Conservation (phyloP, 345 rosid species). For the Eutrema yunnanense region DNA sequence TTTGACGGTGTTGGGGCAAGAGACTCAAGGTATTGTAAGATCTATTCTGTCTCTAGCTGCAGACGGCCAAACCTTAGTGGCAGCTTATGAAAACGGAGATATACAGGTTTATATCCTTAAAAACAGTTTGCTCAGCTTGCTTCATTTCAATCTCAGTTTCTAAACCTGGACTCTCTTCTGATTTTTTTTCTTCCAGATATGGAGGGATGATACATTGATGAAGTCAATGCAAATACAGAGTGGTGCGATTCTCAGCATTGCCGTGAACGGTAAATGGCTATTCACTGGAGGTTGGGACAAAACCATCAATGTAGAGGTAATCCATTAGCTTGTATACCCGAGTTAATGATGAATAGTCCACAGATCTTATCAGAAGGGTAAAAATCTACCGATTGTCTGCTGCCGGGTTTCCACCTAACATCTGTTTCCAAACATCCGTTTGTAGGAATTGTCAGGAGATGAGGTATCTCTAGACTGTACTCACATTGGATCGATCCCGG, state of each 20-base stretch:
- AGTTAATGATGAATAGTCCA: not conserved
- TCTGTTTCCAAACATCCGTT: not conserved
- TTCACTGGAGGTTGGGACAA: conserved; percentile 92
- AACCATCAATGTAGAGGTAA: conserved; percentile 61
- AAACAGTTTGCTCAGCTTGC: not conserved
- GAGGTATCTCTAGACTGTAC: conserved; percentile 48
- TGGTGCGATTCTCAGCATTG: conserved; percentile 58
- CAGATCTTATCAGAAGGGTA: not conserved
- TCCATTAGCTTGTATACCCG: not conserved
- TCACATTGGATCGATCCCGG: conserved; percentile 59
- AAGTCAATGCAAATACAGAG: conserved; percentile 48
- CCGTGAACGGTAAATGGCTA: conserved; percentile 56
- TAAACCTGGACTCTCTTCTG: not conserved
- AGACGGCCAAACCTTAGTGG: conserved; percentile 43
- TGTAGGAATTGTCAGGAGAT: conserved; percentile 72
- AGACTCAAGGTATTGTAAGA: conserved; percentile 39
- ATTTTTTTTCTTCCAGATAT: conserved; percentile 39
- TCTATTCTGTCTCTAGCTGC: conserved; percentile 60
- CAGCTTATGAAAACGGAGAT: conserved; percentile 73
- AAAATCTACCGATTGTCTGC: not conserved
- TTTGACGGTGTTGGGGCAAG: conserved; percentile 68
- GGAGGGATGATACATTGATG: conserved; percentile 61
- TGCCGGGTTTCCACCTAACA: not conserved
- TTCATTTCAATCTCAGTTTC: conserved; percentile 2
- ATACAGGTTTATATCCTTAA: conserved; percentile 43